A percentile compares a stretch with the other conserved stretches of the same genome.
phyloP scores from a whole-genome alignment of 2,329 filamentous ascomycete genomes.

The Fusarium abutilonis region DNA sequence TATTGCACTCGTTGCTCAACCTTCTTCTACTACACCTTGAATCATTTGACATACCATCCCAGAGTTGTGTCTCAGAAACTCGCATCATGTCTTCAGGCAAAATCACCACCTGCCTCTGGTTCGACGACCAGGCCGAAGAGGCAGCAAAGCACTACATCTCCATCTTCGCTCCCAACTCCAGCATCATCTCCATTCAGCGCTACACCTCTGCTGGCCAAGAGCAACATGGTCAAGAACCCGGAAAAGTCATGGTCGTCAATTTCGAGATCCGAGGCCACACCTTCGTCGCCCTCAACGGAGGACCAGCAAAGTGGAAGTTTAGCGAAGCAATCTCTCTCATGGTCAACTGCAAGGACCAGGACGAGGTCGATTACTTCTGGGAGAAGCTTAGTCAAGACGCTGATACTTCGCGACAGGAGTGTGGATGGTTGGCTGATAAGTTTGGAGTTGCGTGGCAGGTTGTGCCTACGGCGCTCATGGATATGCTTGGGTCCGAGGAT shows the following conservation, averaged over 20 bases:
- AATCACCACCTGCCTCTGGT: slow-evolving; percentile 54
- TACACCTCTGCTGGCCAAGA: slow-evolving; percentile 47
- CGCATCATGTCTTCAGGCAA: slow-evolving; percentile 36
- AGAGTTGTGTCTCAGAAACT: neutral
- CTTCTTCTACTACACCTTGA: neutral
- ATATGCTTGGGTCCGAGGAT: slow-evolving; percentile 50
- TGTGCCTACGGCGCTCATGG: slow-evolving; percentile 51
- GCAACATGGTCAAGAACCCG: slow-evolving; percentile 47
- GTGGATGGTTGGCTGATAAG: slow-evolving; percentile 59
- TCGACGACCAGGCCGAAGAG: slow-evolving; percentile 53
- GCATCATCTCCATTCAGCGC: slow-evolving; percentile 48
- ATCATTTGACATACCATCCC: neutral
- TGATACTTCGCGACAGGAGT: slow-evolving; percentile 50
- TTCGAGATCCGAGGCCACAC: slow-evolving; percentile 54
- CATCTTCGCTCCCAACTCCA: slow-evolving; percentile 53
- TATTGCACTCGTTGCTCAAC: neutral
- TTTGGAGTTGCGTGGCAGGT: slow-evolving; percentile 61
- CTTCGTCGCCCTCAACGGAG: slow-evolving; percentile 58
- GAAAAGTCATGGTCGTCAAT: slow-evolving; percentile 49
- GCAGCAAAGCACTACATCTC: slow-evolving; percentile 55
- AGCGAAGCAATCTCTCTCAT: slow-evolving; percentile 56
- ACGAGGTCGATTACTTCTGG: slow-evolving; percentile 60
- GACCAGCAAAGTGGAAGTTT: slow-evolving; percentile 52
- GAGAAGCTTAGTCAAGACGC: slow-evolving; percentile 54
- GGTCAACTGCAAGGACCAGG: slow-evolving; percentile 57